Evolutionary conservation across 2,329 filamentous ascomycete genomes (phyloP).

Genomic region (Ophiostoma ulmi): DNA sequence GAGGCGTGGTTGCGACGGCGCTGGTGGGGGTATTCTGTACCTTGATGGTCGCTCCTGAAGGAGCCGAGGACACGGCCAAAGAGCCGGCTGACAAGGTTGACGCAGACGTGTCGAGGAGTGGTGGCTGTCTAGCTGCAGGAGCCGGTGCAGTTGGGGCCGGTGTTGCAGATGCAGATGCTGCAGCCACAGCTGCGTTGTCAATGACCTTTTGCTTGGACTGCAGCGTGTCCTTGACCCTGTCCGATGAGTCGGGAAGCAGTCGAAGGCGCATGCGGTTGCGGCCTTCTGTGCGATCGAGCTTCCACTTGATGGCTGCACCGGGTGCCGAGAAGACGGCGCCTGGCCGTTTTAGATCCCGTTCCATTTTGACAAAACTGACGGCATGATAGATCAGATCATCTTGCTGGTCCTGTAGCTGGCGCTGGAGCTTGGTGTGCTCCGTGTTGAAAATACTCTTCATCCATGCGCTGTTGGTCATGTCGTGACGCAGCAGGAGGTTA

Average conservation of each 20-base stretch:
- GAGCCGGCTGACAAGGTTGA: not conserved
- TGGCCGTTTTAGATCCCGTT: constrained; percentile 69
- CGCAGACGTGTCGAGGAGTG: constrained; percentile 4
- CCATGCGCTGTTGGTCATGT: constrained; percentile 83
- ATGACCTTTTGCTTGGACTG: constrained; percentile 61
- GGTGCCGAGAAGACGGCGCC: constrained; percentile 72
- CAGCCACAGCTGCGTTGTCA: constrained; percentile 24
- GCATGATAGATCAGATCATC: constrained; percentile 77
- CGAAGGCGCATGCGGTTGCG: constrained; percentile 91
- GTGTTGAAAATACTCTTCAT: constrained; percentile 91
- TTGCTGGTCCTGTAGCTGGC: constrained; percentile 85
- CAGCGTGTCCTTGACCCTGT: constrained; percentile 63
- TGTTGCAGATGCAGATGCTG: not conserved
- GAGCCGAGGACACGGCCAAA: not conserved
- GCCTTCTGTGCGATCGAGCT: constrained; percentile 90
- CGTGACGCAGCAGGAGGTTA: constrained; percentile 71
- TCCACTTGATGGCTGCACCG: constrained; percentile 61
- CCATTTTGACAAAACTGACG: constrained; percentile 70
- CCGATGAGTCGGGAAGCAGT: constrained; percentile 67
- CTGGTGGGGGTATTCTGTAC: not conserved
- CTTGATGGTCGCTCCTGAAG: not conserved
- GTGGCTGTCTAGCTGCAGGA: not conserved
- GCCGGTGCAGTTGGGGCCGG: not conserved
- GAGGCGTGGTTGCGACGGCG: not conserved
- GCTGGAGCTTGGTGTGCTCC: constrained; percentile 86